Evolutionary conservation across 2,329 filamentous ascomycete genomes (phyloP), one percentile per base, ranked within the genome.

Genomic region (Colletotrichum tofieldiae): DNA sequence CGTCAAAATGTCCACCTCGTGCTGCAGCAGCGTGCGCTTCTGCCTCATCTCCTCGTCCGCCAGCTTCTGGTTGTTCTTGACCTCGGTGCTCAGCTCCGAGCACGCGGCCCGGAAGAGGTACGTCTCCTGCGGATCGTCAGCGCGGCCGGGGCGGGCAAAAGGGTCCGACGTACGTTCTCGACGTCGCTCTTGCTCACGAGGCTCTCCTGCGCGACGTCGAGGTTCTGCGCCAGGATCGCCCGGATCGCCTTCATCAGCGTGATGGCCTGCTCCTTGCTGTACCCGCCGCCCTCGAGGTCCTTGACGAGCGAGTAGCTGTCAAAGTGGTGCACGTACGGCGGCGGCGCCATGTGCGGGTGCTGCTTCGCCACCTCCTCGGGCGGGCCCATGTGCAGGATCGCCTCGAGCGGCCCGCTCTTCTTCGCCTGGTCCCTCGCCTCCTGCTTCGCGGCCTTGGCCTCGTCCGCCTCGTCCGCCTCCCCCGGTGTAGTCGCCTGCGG

Each of bases 51-150:
- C 89, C 82, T 98, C 95, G 74, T 95, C 92, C 75, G 94, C 92
- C 0, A 91, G 87, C 75, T 93, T 92, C 32, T 94, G 88, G 66
- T 92, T 92, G 74, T 95, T 94, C 75, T 90, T 92, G 23, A 98
- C 91, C 80, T 98, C 96, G 32, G 94, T 95, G 77, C 92, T 91
- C 43, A 99, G 88, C 83, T 99, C 96, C 3, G 93, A 95, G 81
- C 96, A 98, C 2, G 96, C 96, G 2, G 96, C 96, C 65, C 93
- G 90, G 85, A 99, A 99, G 14, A 99, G 88, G 80, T 99, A 99
- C 9, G 92, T 92, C 71, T 82, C 52, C 52, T 56, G 20, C 16
- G 5, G 11, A 5, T 3, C 11, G 52, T 56, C 32, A 56, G 23
- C 23, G 23, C 23, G 23, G 23, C 23, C 23, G 23, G 2, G 23